Base-by-base conservation (phyloP, 169 alveolate genomes). In the Eimeria maxima region DNA sequence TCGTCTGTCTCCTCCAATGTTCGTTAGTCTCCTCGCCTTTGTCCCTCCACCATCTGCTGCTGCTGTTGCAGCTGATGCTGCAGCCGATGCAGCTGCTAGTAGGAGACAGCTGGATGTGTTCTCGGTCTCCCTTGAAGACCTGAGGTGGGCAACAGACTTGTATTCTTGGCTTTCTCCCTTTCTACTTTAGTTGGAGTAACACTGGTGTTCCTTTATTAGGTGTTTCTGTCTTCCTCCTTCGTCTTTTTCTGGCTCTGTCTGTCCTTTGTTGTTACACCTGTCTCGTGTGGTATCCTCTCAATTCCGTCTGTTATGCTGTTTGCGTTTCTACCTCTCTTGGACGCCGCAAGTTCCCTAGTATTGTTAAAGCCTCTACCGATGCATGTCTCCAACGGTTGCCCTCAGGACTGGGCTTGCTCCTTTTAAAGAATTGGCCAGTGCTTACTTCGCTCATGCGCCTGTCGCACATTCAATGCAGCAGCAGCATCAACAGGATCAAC, bases 41-140 rank as follows among this genome's bases (percentile, higher is more conserved):
- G 50, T 81, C 55, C 90, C 90, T 14, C 90, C 47, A 71, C 71
- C 90, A 4, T 38, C 55, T n/a, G 90, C 90, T 10, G 90, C 90
- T 24, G 71, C 90, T 45, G 6, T 14, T 53, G 60, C 60, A 11
- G 50, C 67, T 45, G 33, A 63, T 33, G 90, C 90, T 24, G 71
- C 90, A 24, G 60, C 60, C 16, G 60, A 7, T 53, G 50, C 67
- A 16, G 33, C 73, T 20, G 90, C 8, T 29, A 50, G 73, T 24
- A 11, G 45, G 90, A 47, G 71, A 16, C 50, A 50, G 47, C 33
- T 24, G 71, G 42, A 27, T 47, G 53, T 45, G 63, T 81, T 81
- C 57, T 45, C 55, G 24, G 73, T 81, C 45, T 47, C 90, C 18
- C 44, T 7, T 13, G 90, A 44, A 45, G 73, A 81, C 55, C 69